These are phyloP conservation scores for Candida loeiensis DNA, from an alignment of 805 yeast genomes.

Conservation along the genomic window DNA sequence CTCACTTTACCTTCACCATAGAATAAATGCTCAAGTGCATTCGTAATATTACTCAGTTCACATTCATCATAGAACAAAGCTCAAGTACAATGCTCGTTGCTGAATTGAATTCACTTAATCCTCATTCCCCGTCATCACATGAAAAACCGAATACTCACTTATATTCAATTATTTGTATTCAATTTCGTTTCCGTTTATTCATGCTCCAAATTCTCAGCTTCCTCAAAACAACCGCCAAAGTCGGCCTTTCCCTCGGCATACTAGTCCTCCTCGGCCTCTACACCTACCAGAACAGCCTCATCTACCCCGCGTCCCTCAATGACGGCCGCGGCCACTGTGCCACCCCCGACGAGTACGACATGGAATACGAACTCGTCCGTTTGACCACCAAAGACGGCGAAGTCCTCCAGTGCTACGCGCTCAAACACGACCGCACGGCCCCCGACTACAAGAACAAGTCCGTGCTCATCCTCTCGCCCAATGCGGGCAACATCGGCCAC, in stretches of 20 bases:
- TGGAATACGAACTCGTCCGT: conserved; percentile 57
- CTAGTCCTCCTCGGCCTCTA: conserved; percentile 53
- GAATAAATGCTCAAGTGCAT: no score
- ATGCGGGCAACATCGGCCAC: conserved; percentile 95
- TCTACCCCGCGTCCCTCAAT: conserved; percentile 82
- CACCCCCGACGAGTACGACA: conserved; percentile 67
- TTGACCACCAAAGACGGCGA: conserved; percentile 70
- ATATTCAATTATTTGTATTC: no score
- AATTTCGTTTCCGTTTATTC: neutral
- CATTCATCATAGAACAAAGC: no score
- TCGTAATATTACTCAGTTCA: no score
- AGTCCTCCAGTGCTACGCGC: conserved; percentile 58
- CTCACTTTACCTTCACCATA: no score
- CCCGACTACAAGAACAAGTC: conserved; percentile 56
- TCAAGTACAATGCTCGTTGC: no score
- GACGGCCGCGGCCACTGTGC: conserved; percentile 71
- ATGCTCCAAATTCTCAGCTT: conserved; percentile 7
- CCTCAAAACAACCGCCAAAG: conserved; percentile 30
- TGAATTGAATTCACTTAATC: no score
- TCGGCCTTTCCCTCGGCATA: conserved; percentile 43
- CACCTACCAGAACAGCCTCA: conserved; percentile 57
- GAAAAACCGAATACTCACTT: no score
- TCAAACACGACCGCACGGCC: conserved; percentile 45
- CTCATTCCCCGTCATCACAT: no score
- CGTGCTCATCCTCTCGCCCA: conserved; percentile 77